Conservation (phyloP, 495 filamentous ascomycete genomes). For the Podospora anserina region DNA sequence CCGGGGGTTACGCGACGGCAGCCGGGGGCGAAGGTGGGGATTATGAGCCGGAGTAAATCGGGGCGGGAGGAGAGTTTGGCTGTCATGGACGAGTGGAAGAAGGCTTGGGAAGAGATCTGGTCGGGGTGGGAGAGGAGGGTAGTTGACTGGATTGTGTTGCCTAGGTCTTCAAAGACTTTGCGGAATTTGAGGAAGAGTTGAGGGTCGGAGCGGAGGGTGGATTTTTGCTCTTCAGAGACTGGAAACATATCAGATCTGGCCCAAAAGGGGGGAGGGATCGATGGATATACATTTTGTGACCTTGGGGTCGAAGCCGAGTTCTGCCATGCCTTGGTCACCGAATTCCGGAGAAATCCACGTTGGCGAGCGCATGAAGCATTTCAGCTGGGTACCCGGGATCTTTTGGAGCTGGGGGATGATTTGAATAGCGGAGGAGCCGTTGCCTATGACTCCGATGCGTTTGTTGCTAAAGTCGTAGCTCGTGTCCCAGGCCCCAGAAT, state of each 20-base stretch:
- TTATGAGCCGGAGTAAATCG: slow-evolving; percentile 36
- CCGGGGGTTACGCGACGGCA: slow-evolving; percentile 72
- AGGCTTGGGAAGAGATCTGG: slow-evolving; percentile 26
- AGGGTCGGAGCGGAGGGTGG: slow-evolving; percentile 32
- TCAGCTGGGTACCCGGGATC: slow-evolving; percentile 50
- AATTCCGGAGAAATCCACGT: slow-evolving; percentile 58
- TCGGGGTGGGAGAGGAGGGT: slow-evolving; percentile 34
- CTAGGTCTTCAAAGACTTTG: slow-evolving; percentile 41
- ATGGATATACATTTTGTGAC: slow-evolving; percentile 32
- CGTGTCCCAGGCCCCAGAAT: slow-evolving; percentile 51
- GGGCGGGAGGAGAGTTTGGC: slow-evolving; percentile 33
- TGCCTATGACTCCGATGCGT: slow-evolving; percentile 51
- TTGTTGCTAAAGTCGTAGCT: slow-evolving; percentile 50
- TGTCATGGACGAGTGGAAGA: slow-evolving; percentile 35
- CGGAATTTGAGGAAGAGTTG: slow-evolving; percentile 35
- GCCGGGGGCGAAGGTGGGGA: slow-evolving; percentile 62
- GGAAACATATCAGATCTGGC: not conserved
- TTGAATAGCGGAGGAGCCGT: slow-evolving; percentile 67
- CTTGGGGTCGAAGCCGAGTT: slow-evolving; percentile 39
- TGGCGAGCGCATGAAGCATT: slow-evolving; percentile 64
- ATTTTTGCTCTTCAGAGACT: slow-evolving; percentile 39
- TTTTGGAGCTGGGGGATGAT: slow-evolving; percentile 64
- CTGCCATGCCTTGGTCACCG: slow-evolving; percentile 40
- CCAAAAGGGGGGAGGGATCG: not conserved
- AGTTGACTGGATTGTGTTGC: slow-evolving; percentile 38